Conservation (phyloP, 352 stramenopile genomes). For the Phytophthora nicotianae region DNA sequence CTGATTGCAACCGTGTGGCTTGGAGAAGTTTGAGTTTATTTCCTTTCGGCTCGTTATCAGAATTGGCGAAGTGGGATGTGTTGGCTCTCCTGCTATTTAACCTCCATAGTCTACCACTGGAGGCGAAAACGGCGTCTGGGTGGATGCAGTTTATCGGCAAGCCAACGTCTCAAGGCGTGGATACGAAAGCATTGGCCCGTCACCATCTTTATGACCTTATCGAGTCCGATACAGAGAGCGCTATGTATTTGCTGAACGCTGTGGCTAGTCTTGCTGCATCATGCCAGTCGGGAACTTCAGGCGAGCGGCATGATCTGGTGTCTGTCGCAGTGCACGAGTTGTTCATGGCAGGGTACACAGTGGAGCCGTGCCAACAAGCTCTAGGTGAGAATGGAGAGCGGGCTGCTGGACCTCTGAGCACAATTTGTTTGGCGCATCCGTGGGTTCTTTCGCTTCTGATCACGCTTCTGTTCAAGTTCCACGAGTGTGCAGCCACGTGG, state of each 20-base stretch:
- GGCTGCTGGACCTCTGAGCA: slow-evolving; percentile 57
- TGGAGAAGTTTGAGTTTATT: slow-evolving; percentile 76
- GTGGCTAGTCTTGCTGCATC: slow-evolving; percentile 62
- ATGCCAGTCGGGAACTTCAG: slow-evolving; percentile 14
- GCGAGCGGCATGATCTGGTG: slow-evolving; percentile 51
- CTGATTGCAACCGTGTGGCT: slow-evolving; percentile 80
- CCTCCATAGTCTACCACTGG: slow-evolving; percentile 57
- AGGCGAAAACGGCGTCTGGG: slow-evolving; percentile 58
- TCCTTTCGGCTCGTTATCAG: slow-evolving; percentile 75
- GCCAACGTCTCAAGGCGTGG: slow-evolving; percentile 28
- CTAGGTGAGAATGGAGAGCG: slow-evolving; percentile 58
- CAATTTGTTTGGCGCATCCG: slow-evolving; percentile 65
- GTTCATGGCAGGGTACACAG: slow-evolving; percentile 67
- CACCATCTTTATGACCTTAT: slow-evolving; percentile 66
- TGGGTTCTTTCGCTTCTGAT: slow-evolving; percentile 70
- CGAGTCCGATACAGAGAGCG: slow-evolving; percentile 63
- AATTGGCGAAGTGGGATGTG: slow-evolving; percentile 83
- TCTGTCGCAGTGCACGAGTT: slow-evolving; percentile 67
- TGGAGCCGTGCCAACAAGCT: slow-evolving; percentile 46
- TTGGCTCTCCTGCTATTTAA: slow-evolving; percentile 80
- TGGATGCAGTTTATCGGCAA: slow-evolving; percentile 77
- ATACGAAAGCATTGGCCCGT: slow-evolving; percentile 44
- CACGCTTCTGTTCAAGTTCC: slow-evolving; percentile 73
- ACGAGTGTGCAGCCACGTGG: slow-evolving; percentile 79
- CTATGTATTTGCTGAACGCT: slow-evolving; percentile 73